Evolutionary conservation across 2,329 filamentous ascomycete species (phyloP).

Genomic region (Exophiala xenobiotica): DNA sequence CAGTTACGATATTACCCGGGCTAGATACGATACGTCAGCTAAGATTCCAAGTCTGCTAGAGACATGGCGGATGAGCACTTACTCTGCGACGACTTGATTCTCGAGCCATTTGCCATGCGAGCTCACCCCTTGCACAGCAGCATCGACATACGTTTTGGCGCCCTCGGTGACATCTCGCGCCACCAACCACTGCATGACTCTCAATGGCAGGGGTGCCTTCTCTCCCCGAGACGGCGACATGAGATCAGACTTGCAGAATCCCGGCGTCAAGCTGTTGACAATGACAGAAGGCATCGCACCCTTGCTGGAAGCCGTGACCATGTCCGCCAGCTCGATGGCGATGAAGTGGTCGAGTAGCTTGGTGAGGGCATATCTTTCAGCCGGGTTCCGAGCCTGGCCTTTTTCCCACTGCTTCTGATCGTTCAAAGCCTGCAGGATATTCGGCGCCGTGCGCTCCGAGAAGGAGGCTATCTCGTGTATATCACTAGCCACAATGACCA

Average conservation of each 20-base stretch:
- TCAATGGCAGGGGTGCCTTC: neutral
- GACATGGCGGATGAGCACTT: neutral
- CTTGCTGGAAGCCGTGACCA: neutral
- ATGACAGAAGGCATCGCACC: conserved; percentile 34
- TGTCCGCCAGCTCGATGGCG: neutral
- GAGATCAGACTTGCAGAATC: conserved; percentile 43
- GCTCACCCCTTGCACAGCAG: neutral
- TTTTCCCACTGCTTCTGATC: neutral
- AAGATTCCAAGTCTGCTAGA: neutral
- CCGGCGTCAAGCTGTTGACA: conserved; percentile 46
- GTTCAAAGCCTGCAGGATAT: neutral
- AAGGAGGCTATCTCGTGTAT: conserved; percentile 17
- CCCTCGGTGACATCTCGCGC: neutral
- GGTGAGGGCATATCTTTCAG: neutral
- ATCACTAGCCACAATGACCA: conserved; percentile 29
- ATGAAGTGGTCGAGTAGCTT: neutral
- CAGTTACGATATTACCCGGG: neutral
- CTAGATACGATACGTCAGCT: neutral
- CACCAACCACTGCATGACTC: neutral
- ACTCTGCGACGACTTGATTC: neutral
- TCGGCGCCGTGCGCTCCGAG: neutral
- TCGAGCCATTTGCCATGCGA: neutral
- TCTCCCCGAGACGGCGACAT: neutral
- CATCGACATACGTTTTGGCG: neutral
- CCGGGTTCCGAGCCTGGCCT: neutral